Conservation (phyloP, 208 protist genomes). For the Entamoeba moshkovskii region DNA sequence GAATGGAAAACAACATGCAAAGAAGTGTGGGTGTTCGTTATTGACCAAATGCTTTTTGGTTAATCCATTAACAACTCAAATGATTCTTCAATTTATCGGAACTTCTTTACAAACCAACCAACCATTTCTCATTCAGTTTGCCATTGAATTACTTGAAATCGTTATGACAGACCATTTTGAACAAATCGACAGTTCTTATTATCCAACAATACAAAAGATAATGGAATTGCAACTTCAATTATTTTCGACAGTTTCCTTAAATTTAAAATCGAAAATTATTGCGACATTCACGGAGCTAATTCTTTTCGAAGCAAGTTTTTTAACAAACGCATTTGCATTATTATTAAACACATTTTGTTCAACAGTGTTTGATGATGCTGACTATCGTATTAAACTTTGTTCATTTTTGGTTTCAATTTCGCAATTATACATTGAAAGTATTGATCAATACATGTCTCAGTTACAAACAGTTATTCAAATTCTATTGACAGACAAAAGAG, state of each 20-base stretch:
- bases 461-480: background rate
- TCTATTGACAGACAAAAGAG: background rate
- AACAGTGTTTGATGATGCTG: background rate
- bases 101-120: background rate
- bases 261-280: background rate
- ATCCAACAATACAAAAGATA: background rate
- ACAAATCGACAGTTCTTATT: background rate
- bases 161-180: background rate
- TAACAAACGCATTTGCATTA: background rate
- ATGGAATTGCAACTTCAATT: background rate
- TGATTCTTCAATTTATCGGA: background rate
- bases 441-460: background rate
- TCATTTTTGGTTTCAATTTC: background rate
- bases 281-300: background rate
- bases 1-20: background rate
- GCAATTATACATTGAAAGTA: background rate
- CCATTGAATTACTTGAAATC: background rate
- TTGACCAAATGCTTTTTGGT: background rate
- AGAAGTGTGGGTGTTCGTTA: background rate
- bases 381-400: background rate
- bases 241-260: background rate
- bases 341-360: background rate
- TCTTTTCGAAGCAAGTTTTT: background rate
- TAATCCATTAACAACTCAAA: background rate
- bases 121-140: background rate